These are phyloP conservation scores for Phyllosticta citribraziliensis DNA, from an alignment of 2,329 filamentous ascomycete genomes.

Conservation along the genomic window DNA sequence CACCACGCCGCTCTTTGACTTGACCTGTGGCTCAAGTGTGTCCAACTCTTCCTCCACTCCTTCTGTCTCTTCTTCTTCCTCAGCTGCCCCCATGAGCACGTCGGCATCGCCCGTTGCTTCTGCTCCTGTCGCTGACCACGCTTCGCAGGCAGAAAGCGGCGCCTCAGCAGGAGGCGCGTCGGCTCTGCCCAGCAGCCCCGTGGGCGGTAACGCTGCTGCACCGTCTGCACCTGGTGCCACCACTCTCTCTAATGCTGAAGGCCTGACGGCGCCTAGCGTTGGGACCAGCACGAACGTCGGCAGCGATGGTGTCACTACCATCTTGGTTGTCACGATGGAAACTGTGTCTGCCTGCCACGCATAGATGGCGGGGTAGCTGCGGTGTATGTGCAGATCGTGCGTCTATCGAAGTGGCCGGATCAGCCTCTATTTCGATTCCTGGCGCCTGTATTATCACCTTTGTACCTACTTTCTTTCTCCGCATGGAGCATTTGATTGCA, in stretches of 20 bases:
- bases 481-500: not conserved
- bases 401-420: not conserved
- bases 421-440: too few relatives aligned
- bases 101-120: not conserved
- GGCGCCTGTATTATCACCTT: not conserved
- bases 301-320: not conserved
- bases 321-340: not conserved
- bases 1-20: conserved; percentile 24
- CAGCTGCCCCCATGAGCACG: too few relatives aligned
- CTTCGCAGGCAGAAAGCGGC: not conserved
- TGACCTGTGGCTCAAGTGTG: conserved; percentile 20
- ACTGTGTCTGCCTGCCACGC: not conserved
- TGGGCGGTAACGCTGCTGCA: not conserved
- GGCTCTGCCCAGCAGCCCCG: not conserved
- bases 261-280: not conserved
- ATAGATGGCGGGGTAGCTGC: not conserved
- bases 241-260: not conserved
- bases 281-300: not conserved
- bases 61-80: conserved; percentile 7
- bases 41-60: conserved; percentile 7
- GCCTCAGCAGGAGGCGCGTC: not conserved
- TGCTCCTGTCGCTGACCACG: not conserved
- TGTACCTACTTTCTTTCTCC: not conserved
- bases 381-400: not conserved
- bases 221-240: not conserved